Percentiles rank a stretch among this genome's conserved stretches.
These are phyloP conservation scores for Phytophthora agathidicida DNA, from an alignment of 352 stramenopile species.

Conservation along the genomic window DNA sequence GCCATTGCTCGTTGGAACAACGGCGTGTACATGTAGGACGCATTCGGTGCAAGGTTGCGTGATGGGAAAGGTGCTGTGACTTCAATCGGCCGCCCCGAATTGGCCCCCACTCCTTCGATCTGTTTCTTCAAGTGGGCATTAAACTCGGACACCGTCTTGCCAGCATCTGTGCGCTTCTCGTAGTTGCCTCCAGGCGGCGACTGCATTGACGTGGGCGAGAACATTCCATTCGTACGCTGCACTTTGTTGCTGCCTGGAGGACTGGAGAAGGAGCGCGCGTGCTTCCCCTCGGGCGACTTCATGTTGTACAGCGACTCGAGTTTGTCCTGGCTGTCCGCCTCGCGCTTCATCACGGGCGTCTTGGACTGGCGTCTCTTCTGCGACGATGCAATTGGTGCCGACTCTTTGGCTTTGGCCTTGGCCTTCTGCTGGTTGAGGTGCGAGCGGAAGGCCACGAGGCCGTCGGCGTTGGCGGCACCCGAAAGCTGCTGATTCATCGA, in stretches of 20 bases:
- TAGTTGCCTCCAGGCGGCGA: slow-evolving; percentile 76
- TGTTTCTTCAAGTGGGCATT: slow-evolving; percentile 76
- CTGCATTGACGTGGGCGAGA: slow-evolving; percentile 76
- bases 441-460: slow-evolving; percentile 74
- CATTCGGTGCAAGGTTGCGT: slow-evolving; percentile 62
- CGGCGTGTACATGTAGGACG: slow-evolving; percentile 87
- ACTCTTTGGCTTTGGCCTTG: slow-evolving; percentile 48
- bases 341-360: slow-evolving; percentile 75
- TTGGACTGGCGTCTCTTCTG: slow-evolving; percentile 66
- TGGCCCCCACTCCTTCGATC: slow-evolving; percentile 29
- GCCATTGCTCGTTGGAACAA: slow-evolving; percentile 78
- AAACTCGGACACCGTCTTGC: slow-evolving; percentile 82
- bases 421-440: slow-evolving; percentile 63
- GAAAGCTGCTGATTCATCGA: slow-evolving; percentile 86
- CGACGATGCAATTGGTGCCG: background rate
- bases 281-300: slow-evolving; percentile 78
- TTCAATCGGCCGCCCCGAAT: slow-evolving; percentile 20
- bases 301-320: slow-evolving; percentile 74
- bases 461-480: slow-evolving; percentile 58
- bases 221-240: slow-evolving; percentile 69
- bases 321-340: slow-evolving; percentile 58
- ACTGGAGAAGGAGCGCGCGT: slow-evolving; percentile 65
- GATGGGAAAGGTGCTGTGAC: slow-evolving; percentile 56
- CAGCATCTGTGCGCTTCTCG: slow-evolving; percentile 77
- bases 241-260: slow-evolving; percentile 65